Conservation (phyloP, 2,329 filamentous ascomycete genomes). For the Exophiala alcalophila region DNA sequence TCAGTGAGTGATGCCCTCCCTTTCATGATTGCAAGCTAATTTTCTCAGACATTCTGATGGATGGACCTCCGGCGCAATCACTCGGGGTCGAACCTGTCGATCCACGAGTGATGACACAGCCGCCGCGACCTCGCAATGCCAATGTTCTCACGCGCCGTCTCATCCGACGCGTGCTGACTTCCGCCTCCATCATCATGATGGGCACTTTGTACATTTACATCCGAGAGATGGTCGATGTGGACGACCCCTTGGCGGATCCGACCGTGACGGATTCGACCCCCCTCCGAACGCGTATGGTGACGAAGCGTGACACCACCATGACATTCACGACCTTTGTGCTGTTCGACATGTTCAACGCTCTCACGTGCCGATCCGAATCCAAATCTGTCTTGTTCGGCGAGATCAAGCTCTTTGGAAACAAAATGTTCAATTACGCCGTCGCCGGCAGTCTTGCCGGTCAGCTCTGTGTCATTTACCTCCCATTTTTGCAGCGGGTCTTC, state of each 20-base stretch:
- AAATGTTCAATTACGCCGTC: slow-evolving; percentile 95
- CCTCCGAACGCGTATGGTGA: slow-evolving; percentile 61
- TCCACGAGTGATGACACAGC: slow-evolving; percentile 86
- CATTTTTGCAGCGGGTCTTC: slow-evolving; percentile 89
- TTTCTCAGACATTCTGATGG: slow-evolving; percentile 90
- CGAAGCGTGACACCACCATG: slow-evolving; percentile 95
- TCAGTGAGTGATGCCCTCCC: slow-evolving; percentile 63
- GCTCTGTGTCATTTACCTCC: slow-evolving; percentile 88
- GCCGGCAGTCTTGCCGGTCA: slow-evolving; percentile 80
- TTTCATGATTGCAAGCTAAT: slow-evolving; percentile 31
- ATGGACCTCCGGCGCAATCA: slow-evolving; percentile 94
- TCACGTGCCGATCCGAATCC: slow-evolving; percentile 84
- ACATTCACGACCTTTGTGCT: slow-evolving; percentile 98
- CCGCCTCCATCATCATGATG: slow-evolving; percentile 83
- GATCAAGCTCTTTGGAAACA: slow-evolving; percentile 77
- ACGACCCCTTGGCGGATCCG: slow-evolving; percentile 39
- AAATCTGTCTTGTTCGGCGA: slow-evolving; percentile 89
- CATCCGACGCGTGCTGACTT: slow-evolving; percentile 79
- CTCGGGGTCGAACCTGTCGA: slow-evolving; percentile 94
- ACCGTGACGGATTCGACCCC: slow-evolving; percentile 7
- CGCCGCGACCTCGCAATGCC: slow-evolving; percentile 80
- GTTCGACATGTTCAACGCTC: slow-evolving; percentile 99
- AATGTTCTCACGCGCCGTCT: slow-evolving; percentile 84
- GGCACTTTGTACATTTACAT: slow-evolving; percentile 91
- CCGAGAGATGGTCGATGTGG: slow-evolving; percentile 79